Base-by-base conservation (phyloP, 2,329 filamentous ascomycete genomes). In the Sporothrix inflata region DNA sequence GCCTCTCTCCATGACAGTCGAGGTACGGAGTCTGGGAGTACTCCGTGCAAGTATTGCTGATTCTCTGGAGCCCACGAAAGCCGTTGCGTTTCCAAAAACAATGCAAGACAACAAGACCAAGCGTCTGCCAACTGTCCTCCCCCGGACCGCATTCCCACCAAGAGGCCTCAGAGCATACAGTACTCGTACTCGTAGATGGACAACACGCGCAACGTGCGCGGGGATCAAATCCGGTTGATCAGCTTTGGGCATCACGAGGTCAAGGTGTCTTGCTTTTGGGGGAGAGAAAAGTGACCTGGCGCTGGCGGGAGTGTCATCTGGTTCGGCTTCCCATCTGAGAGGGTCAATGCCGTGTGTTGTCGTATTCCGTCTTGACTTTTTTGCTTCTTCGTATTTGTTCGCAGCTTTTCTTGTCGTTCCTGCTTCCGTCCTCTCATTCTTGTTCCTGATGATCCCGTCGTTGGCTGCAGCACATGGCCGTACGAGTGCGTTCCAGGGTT, bases 91-190 rank as follows among this genome's bases (percentile, higher is more conserved):
- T 63, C 21, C n/a, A 27, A 42, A 42, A 38, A 24, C 60, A 3
- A 3, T 34, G 30, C 30, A 34, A 6, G 30, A 34, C 40, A 42
- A 40, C 38, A 5, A 9, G 38, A 38, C n/a, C n/a, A 61, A 38
- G 57, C 57, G 38, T 42, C 34, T 24, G 34, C 38, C 57, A 63
- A 63, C 49, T 24, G 21, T 27, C n/a, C 1, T 63, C 9, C 21
- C 21, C 57, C 34, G 9, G 2, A 42, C 8, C 57, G 19, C 38
- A 38, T n/a, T 63, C 19, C 34, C n/a, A 42, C 3, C n/a, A 42
- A 63, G 57, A 63, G 34, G 57, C 57, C 34, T 63, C 34, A 42
- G n/a, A n/a, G n/a, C n/a, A n/a, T n/a, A n/a, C n/a, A n/a, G n/a
- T n/a, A 30, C 27, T 34, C 27, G 24, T 24, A 16, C 5, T 19